Base-by-base conservation (phyloP, 2,329 filamentous ascomycete species). In the Colletotrichum gloeosporioides region DNA sequence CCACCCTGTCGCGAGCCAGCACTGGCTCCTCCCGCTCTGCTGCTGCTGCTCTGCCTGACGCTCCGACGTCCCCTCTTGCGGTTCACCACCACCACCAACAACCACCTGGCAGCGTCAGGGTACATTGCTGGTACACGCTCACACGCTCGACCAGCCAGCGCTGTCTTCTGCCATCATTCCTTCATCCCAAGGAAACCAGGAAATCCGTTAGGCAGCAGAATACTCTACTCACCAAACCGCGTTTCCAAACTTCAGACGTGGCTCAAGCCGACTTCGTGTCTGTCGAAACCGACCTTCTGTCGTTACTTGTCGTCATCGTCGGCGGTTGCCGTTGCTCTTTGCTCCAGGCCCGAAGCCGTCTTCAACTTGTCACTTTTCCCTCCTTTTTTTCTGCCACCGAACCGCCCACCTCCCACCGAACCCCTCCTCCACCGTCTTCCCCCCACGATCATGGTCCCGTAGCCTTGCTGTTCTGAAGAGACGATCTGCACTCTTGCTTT, bases 181-280 rank as follows among this genome's bases (percentile, higher is more conserved):
- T 74, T 65, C 74, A 69, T 76, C 65, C 44, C 68, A 34, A 27
- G 31, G 59, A 62, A 63, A n/a, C 29, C 70, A 76, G 59, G 34
- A 65, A 73, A 59, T 74, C 49, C 18, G 68, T 74, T 74, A 76
- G 74, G 74, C 70, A 76, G 74, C 74, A 74, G 64, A 76, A 73
- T 73, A 69, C 57, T 53, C 18, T 64, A 22, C 65, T 73, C 62
- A 27, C 44, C 36, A 44, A 66, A 73, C 63, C 39, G n/a, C 57
- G 27, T 73, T 57, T 53, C 44, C 16, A 53, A 39, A 49, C 64
- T 49, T 73, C 73, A 73, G 59, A 73, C 64, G 69, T 76, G 70
- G 74, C 74, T 65, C 64, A 65, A 36, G 71, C 59, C 63, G 44
- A 53, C 64, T 57, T 65, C 34, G 34, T 76, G 25, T 65, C 70